These are phyloP conservation scores for Venturia nashicola DNA, from an alignment of 2,329 filamentous ascomycete species.

Conservation along the genomic window DNA sequence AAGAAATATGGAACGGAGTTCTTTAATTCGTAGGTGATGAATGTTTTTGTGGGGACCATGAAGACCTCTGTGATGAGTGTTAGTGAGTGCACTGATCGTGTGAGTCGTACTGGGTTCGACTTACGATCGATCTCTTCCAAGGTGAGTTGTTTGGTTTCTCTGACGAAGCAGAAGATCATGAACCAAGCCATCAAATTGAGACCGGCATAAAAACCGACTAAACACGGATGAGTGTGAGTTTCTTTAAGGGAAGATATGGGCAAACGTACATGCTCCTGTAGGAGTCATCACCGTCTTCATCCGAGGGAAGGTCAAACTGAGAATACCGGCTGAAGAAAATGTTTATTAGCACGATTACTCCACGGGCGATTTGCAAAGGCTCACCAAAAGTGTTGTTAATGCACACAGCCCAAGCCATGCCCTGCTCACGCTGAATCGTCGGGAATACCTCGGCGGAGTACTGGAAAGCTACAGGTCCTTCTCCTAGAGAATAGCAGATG, in stretches of 20 bases:
- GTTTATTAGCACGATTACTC: background rate
- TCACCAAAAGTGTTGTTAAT: slow-evolving; percentile 48
- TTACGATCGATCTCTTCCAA: slow-evolving; percentile 24
- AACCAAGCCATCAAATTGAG: slow-evolving; percentile 43
- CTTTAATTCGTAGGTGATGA: slow-evolving; percentile 17
- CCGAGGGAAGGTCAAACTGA: slow-evolving; percentile 42
- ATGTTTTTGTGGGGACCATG: slow-evolving; percentile 31
- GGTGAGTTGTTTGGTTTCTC: slow-evolving; percentile 15
- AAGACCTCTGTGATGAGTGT: slow-evolving; percentile 31
- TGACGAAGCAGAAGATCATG: slow-evolving; percentile 38
- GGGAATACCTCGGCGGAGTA: slow-evolving; percentile 33
- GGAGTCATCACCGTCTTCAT: slow-evolving; percentile 34
- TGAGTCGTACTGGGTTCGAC: too few species aligned
- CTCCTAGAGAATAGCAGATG: slow-evolving; percentile 36
- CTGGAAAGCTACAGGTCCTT: slow-evolving; percentile 30
- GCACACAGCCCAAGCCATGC: slow-evolving; percentile 35
- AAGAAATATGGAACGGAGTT: slow-evolving; percentile 27
- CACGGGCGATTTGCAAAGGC: background rate
- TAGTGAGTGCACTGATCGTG: too few species aligned
- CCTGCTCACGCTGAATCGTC: slow-evolving; percentile 30
- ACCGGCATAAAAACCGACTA: slow-evolving; percentile 44
- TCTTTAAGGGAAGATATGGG: background rate
- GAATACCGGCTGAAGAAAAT: slow-evolving; percentile 21
- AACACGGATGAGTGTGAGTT: background rate
- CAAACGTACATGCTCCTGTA: slow-evolving; percentile 28